These are phyloP conservation scores for Arthrobotrys iridis DNA, from an alignment of 2,329 filamentous ascomycete genomes.

Conservation along the genomic window DNA sequence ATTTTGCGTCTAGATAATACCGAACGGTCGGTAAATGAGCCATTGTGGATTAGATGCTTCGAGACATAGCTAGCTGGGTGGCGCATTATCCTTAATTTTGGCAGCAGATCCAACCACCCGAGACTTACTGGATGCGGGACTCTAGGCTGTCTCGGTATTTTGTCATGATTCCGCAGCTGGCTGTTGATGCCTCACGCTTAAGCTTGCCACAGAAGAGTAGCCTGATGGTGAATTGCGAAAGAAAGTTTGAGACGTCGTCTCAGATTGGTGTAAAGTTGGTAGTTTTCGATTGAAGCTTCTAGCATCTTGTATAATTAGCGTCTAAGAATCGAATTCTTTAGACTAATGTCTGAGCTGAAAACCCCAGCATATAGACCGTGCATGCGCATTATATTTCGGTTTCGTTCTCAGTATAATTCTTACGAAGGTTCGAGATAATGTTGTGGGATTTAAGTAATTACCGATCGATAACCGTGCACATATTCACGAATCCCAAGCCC, in stretches of 20 bases:
- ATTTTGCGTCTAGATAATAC: conserved; percentile 17
- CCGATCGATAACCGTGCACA: not conserved
- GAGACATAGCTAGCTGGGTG: conserved; percentile 4
- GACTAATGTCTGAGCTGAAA: not conserved
- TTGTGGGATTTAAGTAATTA: not conserved
- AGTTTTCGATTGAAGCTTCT: not conserved
- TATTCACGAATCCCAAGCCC: not conserved
- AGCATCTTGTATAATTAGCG: not conserved
- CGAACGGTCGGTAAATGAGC: conserved; percentile 46
- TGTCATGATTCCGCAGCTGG: not conserved
- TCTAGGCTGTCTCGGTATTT: not conserved
- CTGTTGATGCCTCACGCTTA: not conserved
- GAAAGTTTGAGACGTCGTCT: no score
- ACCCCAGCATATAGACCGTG: no score
- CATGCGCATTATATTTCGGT: no score
- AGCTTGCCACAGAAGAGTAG: not conserved
- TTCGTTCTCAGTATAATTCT: no score
- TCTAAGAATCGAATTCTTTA: not conserved
- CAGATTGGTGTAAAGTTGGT: no score
- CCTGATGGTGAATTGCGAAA: conserved; percentile 1
- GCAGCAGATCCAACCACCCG: not conserved
- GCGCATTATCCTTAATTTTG: not conserved
- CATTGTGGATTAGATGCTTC: conserved; percentile 4
- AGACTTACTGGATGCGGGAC: conserved; percentile 28
- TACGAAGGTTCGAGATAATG: no score